Conservation (phyloP, 495 filamentous ascomycete species). For the Penicillium subrubescens region DNA sequence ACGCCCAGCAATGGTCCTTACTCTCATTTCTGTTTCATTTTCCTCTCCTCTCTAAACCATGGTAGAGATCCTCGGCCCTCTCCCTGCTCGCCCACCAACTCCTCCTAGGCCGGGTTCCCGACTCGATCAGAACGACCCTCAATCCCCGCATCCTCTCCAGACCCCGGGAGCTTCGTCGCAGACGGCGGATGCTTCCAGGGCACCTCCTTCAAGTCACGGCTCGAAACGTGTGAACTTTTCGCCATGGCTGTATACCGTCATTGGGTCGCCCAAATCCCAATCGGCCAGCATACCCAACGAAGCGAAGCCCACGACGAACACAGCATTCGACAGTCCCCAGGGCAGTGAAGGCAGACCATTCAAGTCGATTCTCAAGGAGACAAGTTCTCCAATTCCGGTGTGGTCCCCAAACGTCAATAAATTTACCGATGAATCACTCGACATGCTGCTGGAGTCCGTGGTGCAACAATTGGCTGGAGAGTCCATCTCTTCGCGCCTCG, state of each 20-base stretch:
- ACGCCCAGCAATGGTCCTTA: constrained; percentile 36
- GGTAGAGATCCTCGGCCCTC: constrained; percentile 53
- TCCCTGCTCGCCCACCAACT: constrained; percentile 60
- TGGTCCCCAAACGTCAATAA: constrained; percentile 40
- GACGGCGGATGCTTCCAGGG: constrained; percentile 39
- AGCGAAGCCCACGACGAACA: constrained; percentile 54
- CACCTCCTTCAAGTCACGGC: constrained; percentile 38
- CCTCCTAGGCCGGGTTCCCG: constrained; percentile 61
- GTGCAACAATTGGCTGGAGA: constrained; percentile 74
- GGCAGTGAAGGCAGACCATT: constrained; percentile 10
- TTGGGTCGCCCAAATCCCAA: constrained; percentile 52
- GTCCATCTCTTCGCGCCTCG: constrained; percentile 68
- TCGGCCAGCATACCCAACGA: constrained; percentile 64
- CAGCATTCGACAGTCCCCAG: background rate
- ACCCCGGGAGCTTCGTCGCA: constrained; percentile 55
- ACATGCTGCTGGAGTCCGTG: constrained; percentile 80
- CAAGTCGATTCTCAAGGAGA: constrained; percentile 86
- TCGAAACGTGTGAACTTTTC: constrained; percentile 79
- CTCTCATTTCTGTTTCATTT: constrained; percentile 8
- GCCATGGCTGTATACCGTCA: constrained; percentile 70
- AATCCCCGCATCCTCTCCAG: constrained; percentile 39
- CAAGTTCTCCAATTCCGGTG: constrained; percentile 46
- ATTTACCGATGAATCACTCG: constrained; percentile 48
- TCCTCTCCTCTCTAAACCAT: constrained; percentile 40
- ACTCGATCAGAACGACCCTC: constrained; percentile 33